A percentile compares a stretch with the other conserved stretches of the same genome.
Evolutionary conservation across 139 green algal species (phyloP).

Genomic region (Coccomyxa sp.): DNA sequence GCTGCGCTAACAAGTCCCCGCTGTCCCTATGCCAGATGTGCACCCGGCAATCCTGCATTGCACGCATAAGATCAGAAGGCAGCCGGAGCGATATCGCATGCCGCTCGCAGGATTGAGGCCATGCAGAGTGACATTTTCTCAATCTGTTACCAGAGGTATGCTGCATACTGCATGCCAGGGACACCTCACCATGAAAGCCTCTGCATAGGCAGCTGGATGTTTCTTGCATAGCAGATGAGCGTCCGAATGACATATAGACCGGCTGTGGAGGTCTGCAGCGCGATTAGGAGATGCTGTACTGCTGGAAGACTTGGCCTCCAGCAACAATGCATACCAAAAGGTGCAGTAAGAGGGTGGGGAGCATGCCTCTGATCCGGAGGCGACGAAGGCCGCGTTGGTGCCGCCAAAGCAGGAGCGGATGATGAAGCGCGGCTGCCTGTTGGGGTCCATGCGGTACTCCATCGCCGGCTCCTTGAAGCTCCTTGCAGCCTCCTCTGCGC

Average conservation of each 20-base stretch:
- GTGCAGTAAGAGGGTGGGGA: neutral
- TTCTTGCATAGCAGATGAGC: too few species aligned
- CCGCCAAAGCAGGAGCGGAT: constrained; percentile 87
- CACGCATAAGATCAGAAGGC: neutral
- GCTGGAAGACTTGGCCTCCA: too few species aligned
- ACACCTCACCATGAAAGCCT: too few species aligned
- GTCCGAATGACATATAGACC: too few species aligned
- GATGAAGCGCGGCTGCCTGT: constrained; percentile 65
- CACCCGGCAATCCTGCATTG: constrained; percentile 46
- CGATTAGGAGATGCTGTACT: too few species aligned
- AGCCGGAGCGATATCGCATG: neutral
- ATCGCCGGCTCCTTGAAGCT: neutral
- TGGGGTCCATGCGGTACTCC: constrained; percentile 38
- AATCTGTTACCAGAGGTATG: too few species aligned
- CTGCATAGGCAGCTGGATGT: too few species aligned
- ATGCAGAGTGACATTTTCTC: too few species aligned
- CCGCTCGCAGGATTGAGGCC: too few species aligned
- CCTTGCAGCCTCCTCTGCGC: neutral
- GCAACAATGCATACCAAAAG: neutral
- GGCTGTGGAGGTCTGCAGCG: too few species aligned
- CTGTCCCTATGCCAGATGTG: constrained; percentile 83
- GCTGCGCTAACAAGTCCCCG: constrained; percentile 63
- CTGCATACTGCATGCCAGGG: too few species aligned
- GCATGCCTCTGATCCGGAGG: constrained; percentile 64
- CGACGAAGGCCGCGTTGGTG: constrained; percentile 65